Evolutionary conservation across 768 basidiomycete genomes (phyloP).

Genomic region (Trametes villosa): DNA sequence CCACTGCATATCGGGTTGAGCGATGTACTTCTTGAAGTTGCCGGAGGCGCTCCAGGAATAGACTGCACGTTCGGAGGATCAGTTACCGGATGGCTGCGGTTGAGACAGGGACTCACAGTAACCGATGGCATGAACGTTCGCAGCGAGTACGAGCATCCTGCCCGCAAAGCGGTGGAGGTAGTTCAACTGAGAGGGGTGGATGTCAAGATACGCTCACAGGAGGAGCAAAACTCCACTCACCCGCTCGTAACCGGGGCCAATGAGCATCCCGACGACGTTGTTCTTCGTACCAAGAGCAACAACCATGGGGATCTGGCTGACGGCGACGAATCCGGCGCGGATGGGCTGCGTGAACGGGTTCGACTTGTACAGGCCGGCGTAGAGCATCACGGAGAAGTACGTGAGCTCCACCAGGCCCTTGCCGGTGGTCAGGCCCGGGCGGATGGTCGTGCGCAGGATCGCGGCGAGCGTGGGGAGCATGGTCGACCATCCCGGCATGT

Average conservation of each 20-base stretch:
- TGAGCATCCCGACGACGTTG: slow-evolving; percentile 43
- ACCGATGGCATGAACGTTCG: slow-evolving; percentile 47
- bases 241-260: slow-evolving; percentile 53
- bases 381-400: slow-evolving; percentile 43
- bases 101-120: slow-evolving; percentile 38
- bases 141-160: slow-evolving; percentile 42
- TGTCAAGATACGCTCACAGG: background rate
- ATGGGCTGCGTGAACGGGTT: slow-evolving; percentile 40
- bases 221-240: slow-evolving; percentile 31
- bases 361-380: slow-evolving; percentile 40
- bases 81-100: background rate
- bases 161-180: slow-evolving; percentile 61
- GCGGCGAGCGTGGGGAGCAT: slow-evolving; percentile 33
- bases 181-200: slow-evolving; percentile 30
- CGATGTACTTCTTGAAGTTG: slow-evolving; percentile 41
- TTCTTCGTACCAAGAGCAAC: slow-evolving; percentile 56
- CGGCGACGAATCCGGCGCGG: slow-evolving; percentile 42
- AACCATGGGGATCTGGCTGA: slow-evolving; percentile 51
- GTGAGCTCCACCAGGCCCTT: slow-evolving; percentile 40
- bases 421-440: slow-evolving; percentile 43
- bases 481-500: slow-evolving; percentile 19
- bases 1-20: slow-evolving; percentile 28
- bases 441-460: slow-evolving; percentile 39
- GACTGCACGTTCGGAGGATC: slow-evolving; percentile 43
- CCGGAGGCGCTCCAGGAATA: slow-evolving; percentile 57